A percentile compares a stretch with the other conserved stretches of the same genome.
Conservation (phyloP, 129 eudicot genomes). For the Pseudognaphalium luteoalbum region DNA sequence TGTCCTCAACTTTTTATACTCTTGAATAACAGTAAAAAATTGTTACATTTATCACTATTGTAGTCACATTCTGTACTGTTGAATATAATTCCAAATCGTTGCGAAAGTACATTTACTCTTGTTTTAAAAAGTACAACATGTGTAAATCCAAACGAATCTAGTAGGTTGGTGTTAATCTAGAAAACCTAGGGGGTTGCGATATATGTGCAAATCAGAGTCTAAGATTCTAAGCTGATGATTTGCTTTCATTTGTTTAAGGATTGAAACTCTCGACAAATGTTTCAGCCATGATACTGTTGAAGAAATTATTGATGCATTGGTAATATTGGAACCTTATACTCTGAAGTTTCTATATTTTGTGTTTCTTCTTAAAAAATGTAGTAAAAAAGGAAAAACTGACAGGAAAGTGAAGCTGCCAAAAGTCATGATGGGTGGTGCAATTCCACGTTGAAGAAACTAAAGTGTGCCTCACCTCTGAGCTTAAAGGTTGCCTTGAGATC, state of each 20-base stretch:
- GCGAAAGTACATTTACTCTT: not conserved
- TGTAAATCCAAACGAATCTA: not conserved
- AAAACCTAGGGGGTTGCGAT: not conserved
- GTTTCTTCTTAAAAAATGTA: not conserved
- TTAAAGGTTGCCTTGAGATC: conserved; percentile 88
- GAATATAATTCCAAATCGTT: not conserved
- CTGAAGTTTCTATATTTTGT: conserved; percentile 1
- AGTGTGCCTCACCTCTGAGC: conserved; percentile 76
- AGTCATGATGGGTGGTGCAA: conserved; percentile 65
- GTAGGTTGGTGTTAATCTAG: not conserved
- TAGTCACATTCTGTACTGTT: not conserved
- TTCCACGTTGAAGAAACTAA: conserved; percentile 58
- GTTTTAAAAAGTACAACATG: not conserved
- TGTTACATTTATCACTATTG: not conserved
- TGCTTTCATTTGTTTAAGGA: conserved; percentile 43
- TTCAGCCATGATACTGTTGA: conserved; percentile 83
- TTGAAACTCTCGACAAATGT: conserved; percentile 60
- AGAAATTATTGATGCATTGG: conserved; percentile 83
- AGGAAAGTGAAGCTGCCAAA: conserved; percentile 73
- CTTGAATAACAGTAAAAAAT: not conserved
- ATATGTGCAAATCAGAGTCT: not conserved
- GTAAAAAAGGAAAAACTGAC: conserved; percentile 8
- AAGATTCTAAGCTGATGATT: conserved; percentile 10
- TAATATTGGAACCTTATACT: conserved; percentile 16
- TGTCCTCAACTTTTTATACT: not conserved